Percentiles rank a stretch among this genome's conserved stretches.
Conservation (phyloP, 345 rosid genomes). For the Pistacia vera region DNA sequence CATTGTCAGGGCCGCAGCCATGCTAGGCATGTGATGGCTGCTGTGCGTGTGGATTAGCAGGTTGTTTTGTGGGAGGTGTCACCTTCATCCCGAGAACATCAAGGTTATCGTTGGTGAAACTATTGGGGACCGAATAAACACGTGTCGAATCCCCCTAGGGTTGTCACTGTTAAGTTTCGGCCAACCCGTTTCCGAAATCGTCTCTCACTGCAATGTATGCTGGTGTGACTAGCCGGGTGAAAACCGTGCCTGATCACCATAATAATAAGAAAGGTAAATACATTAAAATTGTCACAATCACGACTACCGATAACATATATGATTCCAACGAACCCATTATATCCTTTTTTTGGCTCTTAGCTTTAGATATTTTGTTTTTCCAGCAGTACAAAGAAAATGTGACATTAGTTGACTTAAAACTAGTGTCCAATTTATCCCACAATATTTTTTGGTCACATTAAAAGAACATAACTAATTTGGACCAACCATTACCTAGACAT, state of each 20-base stretch:
- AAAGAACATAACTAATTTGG: not conserved
- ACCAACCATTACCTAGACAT: not conserved
- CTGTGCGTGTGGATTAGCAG: constrained; percentile 82
- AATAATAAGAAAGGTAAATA: not conserved
- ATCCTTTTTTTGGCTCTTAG: no score
- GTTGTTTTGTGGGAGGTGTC: constrained; percentile 76
- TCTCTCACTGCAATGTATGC: constrained; percentile 76
- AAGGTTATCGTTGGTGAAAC: constrained; percentile 72
- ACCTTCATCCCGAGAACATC: constrained; percentile 93
- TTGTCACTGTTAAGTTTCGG: constrained; percentile 50
- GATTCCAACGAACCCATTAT: no score
- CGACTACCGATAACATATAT: no score
- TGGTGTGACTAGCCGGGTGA: constrained; percentile 70
- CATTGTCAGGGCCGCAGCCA: constrained; percentile 81
- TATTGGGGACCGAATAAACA: constrained; percentile 79
- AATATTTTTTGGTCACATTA: not conserved
- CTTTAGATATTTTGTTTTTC: no score
- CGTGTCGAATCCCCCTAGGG: constrained; percentile 94
- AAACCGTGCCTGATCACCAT: constrained; percentile 63
- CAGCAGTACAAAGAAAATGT: not conserved
- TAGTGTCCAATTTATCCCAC: not conserved
- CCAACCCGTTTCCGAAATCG: constrained; percentile 62
- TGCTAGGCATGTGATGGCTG: constrained; percentile 83
- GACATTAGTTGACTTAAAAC: not conserved
- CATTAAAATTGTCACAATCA: no score